phyloP scores from a whole-genome alignment of 768 basidiomycete species.

The Termitomyces sp. region DNA sequence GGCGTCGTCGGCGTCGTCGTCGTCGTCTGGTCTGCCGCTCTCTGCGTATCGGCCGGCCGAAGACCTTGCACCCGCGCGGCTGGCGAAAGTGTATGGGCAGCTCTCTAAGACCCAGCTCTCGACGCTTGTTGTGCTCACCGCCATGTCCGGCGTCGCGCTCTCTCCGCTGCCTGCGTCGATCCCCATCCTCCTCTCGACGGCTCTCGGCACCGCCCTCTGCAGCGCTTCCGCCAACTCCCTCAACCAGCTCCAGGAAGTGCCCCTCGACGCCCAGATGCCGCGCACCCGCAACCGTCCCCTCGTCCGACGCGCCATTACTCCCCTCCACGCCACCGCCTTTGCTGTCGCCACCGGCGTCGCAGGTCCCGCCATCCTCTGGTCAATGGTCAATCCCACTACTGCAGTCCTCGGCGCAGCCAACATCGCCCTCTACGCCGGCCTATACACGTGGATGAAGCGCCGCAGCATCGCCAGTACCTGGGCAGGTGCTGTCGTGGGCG shows the following conservation, averaged over 20 bases:
- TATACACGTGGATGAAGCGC: slow-evolving; percentile 93
- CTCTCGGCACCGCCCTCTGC: slow-evolving; percentile 86
- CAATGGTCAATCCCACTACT: slow-evolving; percentile 82
- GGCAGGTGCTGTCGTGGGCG: slow-evolving; percentile 93
- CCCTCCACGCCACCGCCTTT: slow-evolving; percentile 81
- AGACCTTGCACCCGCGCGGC: slow-evolving; percentile 43
- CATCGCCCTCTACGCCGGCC: slow-evolving; percentile 83
- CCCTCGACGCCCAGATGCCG: slow-evolving; percentile 95
- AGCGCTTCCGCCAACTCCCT: slow-evolving; percentile 91
- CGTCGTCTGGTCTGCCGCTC: slow-evolving; percentile 14
- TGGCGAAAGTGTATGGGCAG: slow-evolving; percentile 69
- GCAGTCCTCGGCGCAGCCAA: slow-evolving; percentile 82
- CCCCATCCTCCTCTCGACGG: slow-evolving; percentile 81
- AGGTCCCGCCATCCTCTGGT: slow-evolving; percentile 75
- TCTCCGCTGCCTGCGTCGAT: slow-evolving; percentile 85
- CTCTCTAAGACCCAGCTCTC: slow-evolving; percentile 86
- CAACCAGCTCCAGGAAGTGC: slow-evolving; percentile 93
- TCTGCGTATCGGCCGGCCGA: slow-evolving; percentile 33
- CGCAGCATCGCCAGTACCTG: slow-evolving; percentile 83
- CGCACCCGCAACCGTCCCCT: slow-evolving; percentile 87
- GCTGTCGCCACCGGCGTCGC: slow-evolving; percentile 71
- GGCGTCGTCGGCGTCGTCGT: too few species aligned
- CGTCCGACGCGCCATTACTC: slow-evolving; percentile 78
- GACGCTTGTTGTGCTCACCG: slow-evolving; percentile 78
- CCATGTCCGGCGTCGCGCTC: slow-evolving; percentile 90